These are phyloP conservation scores for Sideroxylon spinosum DNA, from an alignment of 179 eudicot genomes.

Conservation along the genomic window DNA sequence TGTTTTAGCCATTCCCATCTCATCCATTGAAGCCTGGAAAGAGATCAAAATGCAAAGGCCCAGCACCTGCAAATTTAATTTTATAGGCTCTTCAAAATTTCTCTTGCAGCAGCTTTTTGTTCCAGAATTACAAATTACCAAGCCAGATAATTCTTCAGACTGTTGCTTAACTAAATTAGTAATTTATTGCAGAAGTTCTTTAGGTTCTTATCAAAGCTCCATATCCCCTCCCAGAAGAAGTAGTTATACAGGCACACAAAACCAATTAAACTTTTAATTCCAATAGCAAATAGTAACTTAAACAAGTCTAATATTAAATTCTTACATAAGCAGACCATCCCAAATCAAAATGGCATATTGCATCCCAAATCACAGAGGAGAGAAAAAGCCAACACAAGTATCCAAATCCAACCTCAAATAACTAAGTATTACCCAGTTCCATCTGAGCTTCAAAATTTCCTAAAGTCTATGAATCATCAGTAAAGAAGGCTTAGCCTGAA, in stretches of 20 bases:
- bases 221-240: no score
- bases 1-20: constrained; percentile 26
- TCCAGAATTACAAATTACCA: background rate
- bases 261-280: background rate
- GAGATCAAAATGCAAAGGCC: background rate
- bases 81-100: background rate
- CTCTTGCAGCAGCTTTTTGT: background rate
- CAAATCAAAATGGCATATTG: background rate
- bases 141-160: background rate
- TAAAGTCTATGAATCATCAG: background rate
- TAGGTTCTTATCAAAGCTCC: background rate
- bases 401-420: constrained; percentile 1
- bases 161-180: background rate
- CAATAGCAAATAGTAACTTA: background rate
- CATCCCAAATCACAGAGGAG: background rate
- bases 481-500: constrained; percentile 8
- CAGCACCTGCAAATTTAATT: background rate
- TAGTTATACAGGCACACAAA: no score
- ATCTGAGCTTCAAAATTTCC: background rate
- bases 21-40: constrained; percentile 38
- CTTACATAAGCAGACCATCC: constrained; percentile 4
- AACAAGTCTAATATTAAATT: background rate
- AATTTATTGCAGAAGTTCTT: background rate
- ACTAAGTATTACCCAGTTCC: constrained; percentile 9
- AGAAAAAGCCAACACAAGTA: background rate